Evolutionary conservation across 345 rosid genomes (phyloP).

Genomic region (Citrus hindsii): DNA sequence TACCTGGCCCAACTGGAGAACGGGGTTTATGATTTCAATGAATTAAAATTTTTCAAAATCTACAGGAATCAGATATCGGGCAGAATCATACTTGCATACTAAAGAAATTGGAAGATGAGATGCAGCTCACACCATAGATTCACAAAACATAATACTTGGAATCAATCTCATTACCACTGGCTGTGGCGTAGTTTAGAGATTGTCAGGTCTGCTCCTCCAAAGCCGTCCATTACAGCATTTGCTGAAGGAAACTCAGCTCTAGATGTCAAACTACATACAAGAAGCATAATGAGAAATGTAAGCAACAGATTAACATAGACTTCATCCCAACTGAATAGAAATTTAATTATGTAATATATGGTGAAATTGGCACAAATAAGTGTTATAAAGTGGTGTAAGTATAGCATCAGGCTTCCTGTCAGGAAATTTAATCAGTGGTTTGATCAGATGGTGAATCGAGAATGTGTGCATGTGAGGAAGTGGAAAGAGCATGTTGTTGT

Average conservation of each 20-base stretch:
- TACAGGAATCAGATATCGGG: neutral
- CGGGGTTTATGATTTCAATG: neutral
- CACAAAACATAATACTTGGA: neutral
- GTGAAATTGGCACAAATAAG: neutral
- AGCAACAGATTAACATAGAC: neutral
- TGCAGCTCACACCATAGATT: neutral
- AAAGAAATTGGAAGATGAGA: neutral
- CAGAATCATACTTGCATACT: neutral
- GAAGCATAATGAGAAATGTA: neutral
- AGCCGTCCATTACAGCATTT: conserved; percentile 85
- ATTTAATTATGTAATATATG: neutral
- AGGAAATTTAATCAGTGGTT: neutral
- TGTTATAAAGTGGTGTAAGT: neutral
- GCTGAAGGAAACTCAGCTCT: conserved; percentile 86
- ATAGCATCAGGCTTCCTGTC: neutral
- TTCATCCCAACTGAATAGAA: neutral
- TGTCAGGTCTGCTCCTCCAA: conserved; percentile 86
- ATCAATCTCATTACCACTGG: conserved; percentile 35
- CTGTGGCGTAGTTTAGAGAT: conserved; percentile 48
- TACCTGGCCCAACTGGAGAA: neutral
- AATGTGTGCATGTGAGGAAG: neutral
- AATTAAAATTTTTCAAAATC: neutral
- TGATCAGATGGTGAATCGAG: no score
- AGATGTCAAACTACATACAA: conserved; percentile 58
- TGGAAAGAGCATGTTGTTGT: neutral